Evolutionary conservation across 495 filamentous ascomycete species (phyloP), one percentile per base, ranked within the genome.

Genomic region (Daldinia concentrica): DNA sequence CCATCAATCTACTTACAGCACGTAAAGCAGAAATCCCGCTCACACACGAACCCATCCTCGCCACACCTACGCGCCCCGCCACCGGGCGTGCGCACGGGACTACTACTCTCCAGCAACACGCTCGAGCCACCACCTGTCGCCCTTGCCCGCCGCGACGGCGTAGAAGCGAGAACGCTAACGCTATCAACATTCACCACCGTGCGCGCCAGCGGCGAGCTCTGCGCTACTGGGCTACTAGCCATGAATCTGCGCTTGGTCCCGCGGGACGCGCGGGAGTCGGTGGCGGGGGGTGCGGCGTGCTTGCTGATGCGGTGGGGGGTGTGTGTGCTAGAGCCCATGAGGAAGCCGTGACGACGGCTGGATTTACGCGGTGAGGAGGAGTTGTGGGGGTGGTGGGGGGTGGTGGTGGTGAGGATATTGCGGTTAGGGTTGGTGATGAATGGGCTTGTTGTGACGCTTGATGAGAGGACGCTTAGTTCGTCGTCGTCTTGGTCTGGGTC

Each of bases 1-100:
- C 15, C n/a, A 17, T 3, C 36, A 9, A 7, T 34, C 41, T 57
- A 69, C 41, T 54, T 69, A 34, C 76, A 75, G 71, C 84, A 86
- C 3, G 78, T 78, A 70, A 87, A 83, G 71, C 85, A 87, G 69
- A 86, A 86, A 45, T 81, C 77, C 62, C 80, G 72, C 8, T 79
- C 79, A 58, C 84, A 87, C 30, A 71, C 72, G 48, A 83, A 87
- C 36, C 79, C 84, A 51, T 73, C 77, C 68, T 83, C 77, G 6
- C 85, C 85, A 63, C 85, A 87, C 57, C 79, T 69, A 8, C 81
- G 73, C 67, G 79, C 69, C 45, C 79, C 77, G 0, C 83, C 83
- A 4, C 82, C 80, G 2, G 83, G 82, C 15, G 82, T 73, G 24
- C 62, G 65, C 15, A 82, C 68, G 64, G 76, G 7, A 80, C 76